phyloP scores from a whole-genome alignment of 495 filamentous ascomycete genomes.

The Aspergillus taichungensis region DNA sequence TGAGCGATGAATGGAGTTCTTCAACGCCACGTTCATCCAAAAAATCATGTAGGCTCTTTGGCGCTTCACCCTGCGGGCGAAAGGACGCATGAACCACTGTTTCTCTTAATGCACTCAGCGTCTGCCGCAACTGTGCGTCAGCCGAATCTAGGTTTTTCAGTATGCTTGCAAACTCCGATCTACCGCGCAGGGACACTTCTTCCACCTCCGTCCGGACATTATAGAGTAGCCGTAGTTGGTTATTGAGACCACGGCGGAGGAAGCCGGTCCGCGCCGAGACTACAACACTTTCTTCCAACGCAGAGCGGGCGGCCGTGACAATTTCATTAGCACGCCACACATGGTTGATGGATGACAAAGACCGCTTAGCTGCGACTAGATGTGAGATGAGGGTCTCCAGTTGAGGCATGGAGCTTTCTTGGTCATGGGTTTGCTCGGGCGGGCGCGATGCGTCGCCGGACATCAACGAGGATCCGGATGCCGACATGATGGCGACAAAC shows the following conservation, averaged over 20 bases:
- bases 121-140: constrained; percentile 60
- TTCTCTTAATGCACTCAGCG: constrained; percentile 57
- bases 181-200: constrained; percentile 41
- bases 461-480: constrained; percentile 21
- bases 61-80: constrained; percentile 55
- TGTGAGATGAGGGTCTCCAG: constrained; percentile 71
- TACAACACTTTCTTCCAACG: constrained; percentile 72
- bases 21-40: constrained; percentile 76
- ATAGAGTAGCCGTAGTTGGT: constrained; percentile 61
- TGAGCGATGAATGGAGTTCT: constrained; percentile 54
- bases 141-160: constrained; percentile 66
- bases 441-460: constrained; percentile 11
- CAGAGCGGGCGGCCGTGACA: constrained; percentile 61
- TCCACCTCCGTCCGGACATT: constrained; percentile 56
- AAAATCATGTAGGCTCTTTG: constrained; percentile 77
- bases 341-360: constrained; percentile 74
- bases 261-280: constrained; percentile 71
- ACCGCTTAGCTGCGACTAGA: constrained; percentile 82
- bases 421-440: constrained; percentile 5
- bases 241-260: constrained; percentile 59
- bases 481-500: constrained; percentile 19
- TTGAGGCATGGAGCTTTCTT: constrained; percentile 20
- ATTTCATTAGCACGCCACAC: constrained; percentile 86
- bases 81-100: constrained; percentile 70
- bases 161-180: constrained; percentile 52